A percentile compares a stretch with the other conserved stretches of the same genome.
These are phyloP conservation scores for Citropsis articulata DNA, from an alignment of 345 rosid species.

Conservation along the genomic window DNA sequence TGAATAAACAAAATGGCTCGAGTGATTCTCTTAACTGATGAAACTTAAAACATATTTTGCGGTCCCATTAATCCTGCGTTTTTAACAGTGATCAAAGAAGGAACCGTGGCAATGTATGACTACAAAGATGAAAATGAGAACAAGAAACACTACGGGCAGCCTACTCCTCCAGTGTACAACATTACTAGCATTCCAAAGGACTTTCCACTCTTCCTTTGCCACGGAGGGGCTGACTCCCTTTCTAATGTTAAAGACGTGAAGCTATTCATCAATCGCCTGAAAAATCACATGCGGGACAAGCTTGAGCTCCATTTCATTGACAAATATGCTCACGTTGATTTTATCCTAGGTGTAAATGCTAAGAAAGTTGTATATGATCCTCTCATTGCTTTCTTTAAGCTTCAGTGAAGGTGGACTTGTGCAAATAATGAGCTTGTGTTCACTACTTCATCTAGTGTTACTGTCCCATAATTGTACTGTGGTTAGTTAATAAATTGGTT, in stretches of 20 bases:
- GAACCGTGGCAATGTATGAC: constrained; percentile 38
- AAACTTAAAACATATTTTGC: background rate
- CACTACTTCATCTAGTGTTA: background rate
- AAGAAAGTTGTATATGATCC: constrained; percentile 43
- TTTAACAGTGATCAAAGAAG: constrained; percentile 39
- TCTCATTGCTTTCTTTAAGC: constrained; percentile 38
- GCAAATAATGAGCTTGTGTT: background rate
- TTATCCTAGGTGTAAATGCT: constrained; percentile 40
- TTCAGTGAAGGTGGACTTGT: constrained; percentile 14
- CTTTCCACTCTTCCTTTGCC: constrained; percentile 42
- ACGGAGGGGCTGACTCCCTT: constrained; percentile 47
- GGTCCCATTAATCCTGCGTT: background rate
- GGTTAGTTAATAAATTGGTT: background rate
- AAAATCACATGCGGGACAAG: constrained; percentile 34
- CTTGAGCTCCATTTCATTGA: constrained; percentile 24
- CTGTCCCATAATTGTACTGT: background rate
- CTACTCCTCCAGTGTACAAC: constrained; percentile 39
- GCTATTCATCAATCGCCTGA: constrained; percentile 33
- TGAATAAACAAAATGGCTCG: background rate
- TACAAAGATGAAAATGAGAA: constrained; percentile 34
- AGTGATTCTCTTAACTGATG: background rate
- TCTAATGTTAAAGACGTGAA: constrained; percentile 38
- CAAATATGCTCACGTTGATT: constrained; percentile 46
- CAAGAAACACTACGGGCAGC: constrained; percentile 39
- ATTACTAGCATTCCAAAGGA: constrained; percentile 41